Conservation (phyloP, 805 yeast species). For the Saturnispora gosingensis region DNA sequence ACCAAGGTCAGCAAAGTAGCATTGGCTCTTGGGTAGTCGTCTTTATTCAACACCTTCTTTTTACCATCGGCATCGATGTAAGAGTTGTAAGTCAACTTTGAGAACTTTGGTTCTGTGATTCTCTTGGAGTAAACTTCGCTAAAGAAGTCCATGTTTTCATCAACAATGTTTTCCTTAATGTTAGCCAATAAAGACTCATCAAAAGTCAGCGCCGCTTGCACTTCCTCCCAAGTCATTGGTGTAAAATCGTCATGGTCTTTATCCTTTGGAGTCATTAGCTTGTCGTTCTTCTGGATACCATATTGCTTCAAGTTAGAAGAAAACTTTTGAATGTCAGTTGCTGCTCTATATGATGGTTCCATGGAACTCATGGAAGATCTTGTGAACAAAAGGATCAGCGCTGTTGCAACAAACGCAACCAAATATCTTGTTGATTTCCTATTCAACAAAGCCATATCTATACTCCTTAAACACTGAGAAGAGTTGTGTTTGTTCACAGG, state of each 20-base stretch:
- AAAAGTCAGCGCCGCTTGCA: conserved; percentile 20
- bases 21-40: conserved; percentile 39
- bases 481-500: background rate
- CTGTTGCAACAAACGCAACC: conserved; percentile 11
- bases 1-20: conserved; percentile 74
- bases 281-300: conserved; percentile 24
- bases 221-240: conserved; percentile 20
- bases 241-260: conserved; percentile 16
- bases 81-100: conserved; percentile 26
- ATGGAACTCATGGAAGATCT: conserved; percentile 4
- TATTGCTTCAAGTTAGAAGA: conserved; percentile 17
- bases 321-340: conserved; percentile 16
- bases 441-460: conserved; percentile 1
- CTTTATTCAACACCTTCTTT: conserved; percentile 21
- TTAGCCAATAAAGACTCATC: conserved; percentile 16
- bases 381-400: conserved; percentile 8
- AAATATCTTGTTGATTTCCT: conserved; percentile 20
- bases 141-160: conserved; percentile 28
- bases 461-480: background rate
- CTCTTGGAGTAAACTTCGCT: conserved; percentile 27
- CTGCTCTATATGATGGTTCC: background rate
- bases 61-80: conserved; percentile 21
- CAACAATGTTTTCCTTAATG: conserved; percentile 24
- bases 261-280: conserved; percentile 20
- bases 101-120: conserved; percentile 27